phyloP scores from a whole-genome alignment of 306 rosid species.

The Trifolium dubium region DNA sequence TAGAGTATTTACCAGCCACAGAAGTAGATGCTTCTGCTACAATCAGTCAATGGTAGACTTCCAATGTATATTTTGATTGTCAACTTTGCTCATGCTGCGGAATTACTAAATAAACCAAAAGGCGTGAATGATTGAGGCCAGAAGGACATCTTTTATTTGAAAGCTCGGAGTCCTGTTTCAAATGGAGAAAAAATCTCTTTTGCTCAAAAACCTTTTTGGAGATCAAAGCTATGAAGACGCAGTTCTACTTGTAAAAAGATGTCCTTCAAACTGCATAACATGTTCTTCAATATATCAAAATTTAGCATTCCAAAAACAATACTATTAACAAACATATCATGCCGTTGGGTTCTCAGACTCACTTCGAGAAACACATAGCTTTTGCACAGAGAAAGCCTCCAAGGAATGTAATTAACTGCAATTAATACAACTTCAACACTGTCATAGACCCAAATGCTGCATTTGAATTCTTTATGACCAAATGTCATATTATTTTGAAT shows the following conservation, averaged over 20 bases:
- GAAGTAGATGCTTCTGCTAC: not conserved
- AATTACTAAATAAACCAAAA: not conserved
- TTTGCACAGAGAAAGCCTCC: constrained; percentile 81
- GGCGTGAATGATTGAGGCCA: not conserved
- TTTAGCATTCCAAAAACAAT: not conserved
- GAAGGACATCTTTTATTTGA: not conserved
- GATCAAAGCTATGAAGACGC: not conserved
- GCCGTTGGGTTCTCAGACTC: constrained; percentile 29
- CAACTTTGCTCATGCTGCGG: not conserved
- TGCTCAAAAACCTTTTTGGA: not conserved
- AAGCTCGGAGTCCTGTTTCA: not conserved
- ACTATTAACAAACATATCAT: not conserved
- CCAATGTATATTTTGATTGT: not conserved
- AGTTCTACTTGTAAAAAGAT: not conserved
- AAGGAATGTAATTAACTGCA: constrained; percentile 56
- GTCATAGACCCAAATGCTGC: constrained; percentile 18
- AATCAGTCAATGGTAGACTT: not conserved
- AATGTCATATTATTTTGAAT: constrained; percentile 12
- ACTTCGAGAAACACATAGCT: constrained; percentile 83
- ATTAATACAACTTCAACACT: not conserved
- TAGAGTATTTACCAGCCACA: not conserved
- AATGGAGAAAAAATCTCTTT: not conserved
- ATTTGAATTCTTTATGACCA: constrained; percentile 3
- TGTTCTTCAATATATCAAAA: constrained; percentile 5
- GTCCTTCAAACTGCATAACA: not conserved